A percentile compares a stretch with the other conserved stretches of the same genome.
phyloP scores from a whole-genome alignment of 805 yeast genomes.

The Kodamaea lidongshanica region DNA sequence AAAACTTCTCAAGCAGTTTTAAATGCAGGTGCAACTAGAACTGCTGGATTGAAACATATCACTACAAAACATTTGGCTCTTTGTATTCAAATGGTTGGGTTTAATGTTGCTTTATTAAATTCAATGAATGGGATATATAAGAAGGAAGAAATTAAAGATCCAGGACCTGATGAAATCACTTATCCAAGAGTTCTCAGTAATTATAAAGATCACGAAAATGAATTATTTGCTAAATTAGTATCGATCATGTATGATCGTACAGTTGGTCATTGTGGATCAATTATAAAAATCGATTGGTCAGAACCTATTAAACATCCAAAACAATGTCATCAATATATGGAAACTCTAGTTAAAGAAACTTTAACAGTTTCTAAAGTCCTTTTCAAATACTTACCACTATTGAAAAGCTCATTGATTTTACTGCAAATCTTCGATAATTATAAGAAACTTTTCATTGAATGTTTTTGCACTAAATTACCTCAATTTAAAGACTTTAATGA shows the following conservation, averaged over 20 bases:
- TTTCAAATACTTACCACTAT: constrained; percentile 49
- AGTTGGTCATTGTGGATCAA: constrained; percentile 41
- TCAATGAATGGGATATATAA: constrained; percentile 19
- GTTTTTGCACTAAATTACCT: constrained; percentile 43
- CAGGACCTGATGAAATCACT: constrained; percentile 21
- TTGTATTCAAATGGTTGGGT: constrained; percentile 58
- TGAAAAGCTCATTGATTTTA: constrained; percentile 40
- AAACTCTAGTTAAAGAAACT: constrained; percentile 58
- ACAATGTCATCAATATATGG: constrained; percentile 60
- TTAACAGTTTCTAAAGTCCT: constrained; percentile 57
- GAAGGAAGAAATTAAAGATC: constrained; percentile 1
- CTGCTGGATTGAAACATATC: constrained; percentile 69
- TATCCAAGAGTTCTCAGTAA: constrained; percentile 28
- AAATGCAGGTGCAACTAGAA: constrained; percentile 69
- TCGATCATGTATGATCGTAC: constrained; percentile 66
- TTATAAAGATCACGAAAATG: constrained; percentile 56
- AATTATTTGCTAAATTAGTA: constrained; percentile 58
- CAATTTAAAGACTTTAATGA: constrained; percentile 46
- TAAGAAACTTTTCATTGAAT: constrained; percentile 47
- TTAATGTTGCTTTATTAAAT: constrained; percentile 31
- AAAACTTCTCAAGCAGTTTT: constrained; percentile 55
- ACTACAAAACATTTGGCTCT: constrained; percentile 67
- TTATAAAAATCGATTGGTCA: constrained; percentile 47
- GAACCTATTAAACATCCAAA: constrained; percentile 35
- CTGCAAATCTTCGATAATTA: constrained; percentile 52